Base-by-base conservation (phyloP, 1,139 yeast species). In the Yamadazyma spencermartinsiae region DNA sequence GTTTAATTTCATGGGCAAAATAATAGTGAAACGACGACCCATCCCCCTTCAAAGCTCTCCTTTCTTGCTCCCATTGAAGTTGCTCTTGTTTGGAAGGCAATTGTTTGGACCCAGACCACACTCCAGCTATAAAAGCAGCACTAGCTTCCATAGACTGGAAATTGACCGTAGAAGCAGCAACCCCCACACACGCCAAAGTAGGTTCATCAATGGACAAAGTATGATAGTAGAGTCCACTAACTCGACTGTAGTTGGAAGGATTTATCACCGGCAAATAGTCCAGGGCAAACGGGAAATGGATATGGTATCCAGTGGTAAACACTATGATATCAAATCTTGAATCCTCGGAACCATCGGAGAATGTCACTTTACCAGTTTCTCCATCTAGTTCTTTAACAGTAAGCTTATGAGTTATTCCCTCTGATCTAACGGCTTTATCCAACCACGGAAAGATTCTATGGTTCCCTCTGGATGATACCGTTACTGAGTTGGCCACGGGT, bases 91-190 rank as follows among this genome's bases (percentile, higher is more conserved):
- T 46, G 0, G 60, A 36, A 3, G 72, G 72, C 31, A 63, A 51
- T 4, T 45, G 31, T 15, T 41, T 45, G 24, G 57, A 52, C 10
- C 60, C 62, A 4, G 68, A 62, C 76, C 76, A 72, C 4, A 70
- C 69, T 7, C 77, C 77, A 10, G 76, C 75, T 30, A 72, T 55
- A 0, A 75, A 73, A 14, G 73, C 68, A 2, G 74, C 68, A 44
- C 62, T 57, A 4, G 69, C 62, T 46, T 72, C 78, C 29, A 72
- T 65, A 3, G 71, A 56, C 40, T 65, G 65, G 53, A 72, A 72
- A 41, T 68, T 68, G 19, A 69, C 49, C 2, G 68, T 63, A 10
- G 72, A 63, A 9, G 65, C 56, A 1, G 70, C 56, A 1, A 68
- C 57, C 1, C 77, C 76, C 8, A 63, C 60, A n/a, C 62, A 55